phyloP scores from a whole-genome alignment of 202 grass and related monocot species.

The Panicum hallii region DNA sequence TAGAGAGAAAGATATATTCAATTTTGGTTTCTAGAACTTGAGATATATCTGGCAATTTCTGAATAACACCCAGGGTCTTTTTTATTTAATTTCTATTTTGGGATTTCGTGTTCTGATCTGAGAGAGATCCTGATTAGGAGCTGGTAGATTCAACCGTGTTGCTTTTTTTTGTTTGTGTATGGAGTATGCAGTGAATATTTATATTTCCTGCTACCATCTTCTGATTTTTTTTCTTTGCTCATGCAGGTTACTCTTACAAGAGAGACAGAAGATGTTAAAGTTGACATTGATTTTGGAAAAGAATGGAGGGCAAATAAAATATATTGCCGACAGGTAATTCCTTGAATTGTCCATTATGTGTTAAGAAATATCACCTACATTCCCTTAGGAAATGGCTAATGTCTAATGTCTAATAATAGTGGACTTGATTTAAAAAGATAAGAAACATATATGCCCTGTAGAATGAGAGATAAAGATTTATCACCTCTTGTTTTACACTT shows the following conservation, averaged over 20 bases:
- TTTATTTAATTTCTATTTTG: conserved; percentile 4
- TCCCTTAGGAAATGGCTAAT: conserved; percentile 27
- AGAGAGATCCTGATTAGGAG: background rate
- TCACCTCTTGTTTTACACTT: conserved; percentile 33
- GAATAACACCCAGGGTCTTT: background rate
- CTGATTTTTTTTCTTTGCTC: conserved; percentile 42
- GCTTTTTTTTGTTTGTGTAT: conserved; percentile 20
- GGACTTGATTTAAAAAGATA: background rate
- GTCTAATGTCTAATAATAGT: conserved; percentile 15
- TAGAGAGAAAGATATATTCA: background rate
- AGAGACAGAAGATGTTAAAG: conserved; percentile 86
- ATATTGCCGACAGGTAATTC: conserved; percentile 82
- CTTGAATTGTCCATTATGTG: conserved; percentile 16
- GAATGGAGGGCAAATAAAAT: conserved; percentile 95
- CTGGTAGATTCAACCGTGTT: background rate
- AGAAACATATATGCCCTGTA: conserved; percentile 24
- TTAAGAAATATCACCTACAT: conserved; percentile 32
- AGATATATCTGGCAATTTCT: conserved; percentile 29
- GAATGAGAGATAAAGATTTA: conserved; percentile 16
- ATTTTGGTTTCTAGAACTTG: conserved; percentile 21
- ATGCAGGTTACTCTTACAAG: conserved; percentile 91
- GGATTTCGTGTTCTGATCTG: conserved; percentile 9
- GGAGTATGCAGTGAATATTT: conserved; percentile 24
- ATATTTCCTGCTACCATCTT: conserved; percentile 33
- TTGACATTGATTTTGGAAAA: conserved; percentile 97